phyloP scores from a whole-genome alignment of 2,329 filamentous ascomycete species.

The Apiospora phragmitis region DNA sequence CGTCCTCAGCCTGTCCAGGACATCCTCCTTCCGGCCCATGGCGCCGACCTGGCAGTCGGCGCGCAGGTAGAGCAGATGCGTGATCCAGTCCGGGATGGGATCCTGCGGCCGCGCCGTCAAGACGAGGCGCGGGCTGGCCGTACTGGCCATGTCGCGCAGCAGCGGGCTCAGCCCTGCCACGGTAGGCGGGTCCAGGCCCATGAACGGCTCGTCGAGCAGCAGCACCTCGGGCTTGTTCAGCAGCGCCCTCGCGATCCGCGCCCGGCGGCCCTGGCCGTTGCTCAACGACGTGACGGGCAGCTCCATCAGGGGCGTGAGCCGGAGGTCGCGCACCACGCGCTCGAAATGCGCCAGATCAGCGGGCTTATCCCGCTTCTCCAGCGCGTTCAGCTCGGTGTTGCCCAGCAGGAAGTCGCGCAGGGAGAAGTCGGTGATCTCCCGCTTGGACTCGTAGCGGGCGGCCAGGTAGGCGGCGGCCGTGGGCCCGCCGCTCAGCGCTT shows the following conservation, averaged over 20 bases:
- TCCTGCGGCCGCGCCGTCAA: slow-evolving; percentile 84
- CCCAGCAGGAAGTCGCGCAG: slow-evolving; percentile 79
- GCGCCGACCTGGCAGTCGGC: slow-evolving; percentile 64
- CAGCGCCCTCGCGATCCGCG: slow-evolving; percentile 84
- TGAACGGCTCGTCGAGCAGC: slow-evolving; percentile 90
- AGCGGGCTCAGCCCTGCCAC: slow-evolving; percentile 70
- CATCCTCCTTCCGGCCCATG: slow-evolving; percentile 64
- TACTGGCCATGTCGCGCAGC: slow-evolving; percentile 66
- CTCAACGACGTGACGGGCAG: slow-evolving; percentile 89
- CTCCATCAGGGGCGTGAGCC: slow-evolving; percentile 66
- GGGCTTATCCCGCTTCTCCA: slow-evolving; percentile 51
- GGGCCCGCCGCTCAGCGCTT: slow-evolving; percentile 54
- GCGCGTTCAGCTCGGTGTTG: slow-evolving; percentile 79
- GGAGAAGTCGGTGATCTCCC: slow-evolving; percentile 86
- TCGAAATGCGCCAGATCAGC: slow-evolving; percentile 52
- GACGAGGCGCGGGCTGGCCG: slow-evolving; percentile 69
- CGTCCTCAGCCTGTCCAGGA: slow-evolving; percentile 54
- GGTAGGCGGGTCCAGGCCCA: slow-evolving; percentile 89
- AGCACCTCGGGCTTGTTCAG: slow-evolving; percentile 77
- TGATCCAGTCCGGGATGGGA: slow-evolving; percentile 85
- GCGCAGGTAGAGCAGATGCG: slow-evolving; percentile 73
- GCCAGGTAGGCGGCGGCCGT: slow-evolving; percentile 80
- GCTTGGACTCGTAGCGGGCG: slow-evolving; percentile 83
- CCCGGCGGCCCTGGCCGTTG: slow-evolving; percentile 87
- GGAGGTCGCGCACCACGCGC: slow-evolving; percentile 68